Percentiles rank a stretch among this genome's conserved stretches.
Conservation (phyloP, 2,329 filamentous ascomycete genomes). For the Sporothrix schenckii region DNA sequence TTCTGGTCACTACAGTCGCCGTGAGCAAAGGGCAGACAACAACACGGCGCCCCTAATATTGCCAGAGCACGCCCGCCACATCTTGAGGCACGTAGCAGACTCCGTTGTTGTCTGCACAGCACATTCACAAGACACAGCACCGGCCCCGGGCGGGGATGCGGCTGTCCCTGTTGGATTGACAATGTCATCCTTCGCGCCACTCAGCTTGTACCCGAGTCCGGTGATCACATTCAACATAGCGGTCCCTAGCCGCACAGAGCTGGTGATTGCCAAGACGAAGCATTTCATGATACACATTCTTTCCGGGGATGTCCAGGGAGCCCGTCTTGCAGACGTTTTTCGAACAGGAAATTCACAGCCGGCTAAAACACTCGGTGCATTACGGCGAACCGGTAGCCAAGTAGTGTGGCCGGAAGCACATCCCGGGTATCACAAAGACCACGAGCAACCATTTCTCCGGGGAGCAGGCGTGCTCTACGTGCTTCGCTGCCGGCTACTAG, state of each 20-base stretch:
- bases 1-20: neutral
- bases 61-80: constrained; percentile 54
- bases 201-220: constrained; percentile 56
- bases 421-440: constrained; percentile 39
- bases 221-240: constrained; percentile 61
- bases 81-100: constrained; percentile 59
- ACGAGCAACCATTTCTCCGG: constrained; percentile 44
- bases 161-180: constrained; percentile 55
- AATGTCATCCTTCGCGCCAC: constrained; percentile 62
- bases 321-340: constrained; percentile 56
- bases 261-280: constrained; percentile 51
- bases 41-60: constrained; percentile 39
- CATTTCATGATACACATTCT: constrained; percentile 61
- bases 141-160: constrained; percentile 24
- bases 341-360: constrained; percentile 51
- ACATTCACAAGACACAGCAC: constrained; percentile 29
- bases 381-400: constrained; percentile 44
- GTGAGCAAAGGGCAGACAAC: neutral
- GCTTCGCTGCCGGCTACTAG: constrained; percentile 43
- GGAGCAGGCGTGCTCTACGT: constrained; percentile 59
- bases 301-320: constrained; percentile 52
- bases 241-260: constrained; percentile 58
- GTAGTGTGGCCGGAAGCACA: constrained; percentile 37
- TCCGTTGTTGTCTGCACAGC: constrained; percentile 45
- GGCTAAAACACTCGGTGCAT: constrained; percentile 26